Evolutionary conservation across 2,329 filamentous ascomycete species (phyloP).

Genomic region (Pochonia chlamydosporia): DNA sequence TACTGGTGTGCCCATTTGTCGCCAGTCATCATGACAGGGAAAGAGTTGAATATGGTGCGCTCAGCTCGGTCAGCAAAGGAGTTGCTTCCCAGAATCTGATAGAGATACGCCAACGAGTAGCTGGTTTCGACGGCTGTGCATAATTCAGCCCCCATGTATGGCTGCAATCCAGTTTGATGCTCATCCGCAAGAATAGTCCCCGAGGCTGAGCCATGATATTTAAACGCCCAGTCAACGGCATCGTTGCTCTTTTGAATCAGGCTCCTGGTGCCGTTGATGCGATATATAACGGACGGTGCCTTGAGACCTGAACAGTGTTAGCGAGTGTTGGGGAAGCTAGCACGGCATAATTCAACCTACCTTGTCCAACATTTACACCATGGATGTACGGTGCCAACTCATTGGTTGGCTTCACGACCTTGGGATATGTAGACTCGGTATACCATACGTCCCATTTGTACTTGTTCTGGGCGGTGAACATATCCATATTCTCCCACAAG

Average conservation of each 20-base stretch:
- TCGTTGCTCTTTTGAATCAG: slow-evolving; percentile 29
- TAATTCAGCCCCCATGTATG: slow-evolving; percentile 30
- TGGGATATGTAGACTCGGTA: slow-evolving; percentile 15
- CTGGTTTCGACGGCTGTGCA: slow-evolving; percentile 28
- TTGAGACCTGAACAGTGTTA: slow-evolving; percentile 26
- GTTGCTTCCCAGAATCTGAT: slow-evolving; percentile 24
- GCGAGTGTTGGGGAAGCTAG: background rate
- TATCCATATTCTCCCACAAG: slow-evolving; percentile 34
- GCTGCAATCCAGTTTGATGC: slow-evolving; percentile 29
- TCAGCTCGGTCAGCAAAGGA: slow-evolving; percentile 46
- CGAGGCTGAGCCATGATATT: slow-evolving; percentile 33
- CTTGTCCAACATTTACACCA: slow-evolving; percentile 38
- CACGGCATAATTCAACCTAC: slow-evolving; percentile 14
- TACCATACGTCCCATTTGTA: slow-evolving; percentile 25
- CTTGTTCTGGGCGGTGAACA: slow-evolving; percentile 26
- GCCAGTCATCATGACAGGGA: slow-evolving; percentile 43
- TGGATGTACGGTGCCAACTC: slow-evolving; percentile 27
- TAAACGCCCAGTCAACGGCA: slow-evolving; percentile 29
- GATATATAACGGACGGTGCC: slow-evolving; percentile 33
- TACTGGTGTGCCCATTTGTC: slow-evolving; percentile 54
- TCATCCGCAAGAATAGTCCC: slow-evolving; percentile 38
- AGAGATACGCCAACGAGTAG: slow-evolving; percentile 27
- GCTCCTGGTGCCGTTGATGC: slow-evolving; percentile 30
- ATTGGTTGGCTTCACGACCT: slow-evolving; percentile 13
- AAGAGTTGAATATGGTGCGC: slow-evolving; percentile 46